phyloP scores from a whole-genome alignment of 257 asterid genomes.

The Cordia subcordata region DNA sequence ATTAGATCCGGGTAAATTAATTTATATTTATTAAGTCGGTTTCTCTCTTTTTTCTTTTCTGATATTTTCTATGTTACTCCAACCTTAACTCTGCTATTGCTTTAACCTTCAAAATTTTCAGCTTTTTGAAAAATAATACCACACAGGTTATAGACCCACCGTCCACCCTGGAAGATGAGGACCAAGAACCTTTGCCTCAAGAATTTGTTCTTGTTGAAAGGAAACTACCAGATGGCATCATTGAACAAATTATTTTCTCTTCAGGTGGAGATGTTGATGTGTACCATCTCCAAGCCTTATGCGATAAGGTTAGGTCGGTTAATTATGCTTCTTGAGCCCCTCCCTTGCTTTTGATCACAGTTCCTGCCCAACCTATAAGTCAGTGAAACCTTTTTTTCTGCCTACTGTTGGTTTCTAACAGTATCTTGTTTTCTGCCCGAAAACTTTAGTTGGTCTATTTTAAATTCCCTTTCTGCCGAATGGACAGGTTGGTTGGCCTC shows the following conservation, averaged over 20 bases:
- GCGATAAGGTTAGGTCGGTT: constrained; percentile 92
- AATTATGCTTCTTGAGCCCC: not conserved
- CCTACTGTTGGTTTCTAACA: too few relatives aligned
- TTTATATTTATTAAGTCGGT: not conserved
- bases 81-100: not conserved
- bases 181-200: constrained; percentile 54
- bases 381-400: too few relatives aligned
- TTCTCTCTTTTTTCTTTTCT: too few relatives aligned
- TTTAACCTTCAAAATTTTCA: constrained; percentile 24
- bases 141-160: constrained; percentile 73
- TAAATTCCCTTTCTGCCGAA: not conserved
- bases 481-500: constrained; percentile 97
- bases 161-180: constrained; percentile 49
- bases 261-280: constrained; percentile 84
- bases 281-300: constrained; percentile 80
- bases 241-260: constrained; percentile 87
- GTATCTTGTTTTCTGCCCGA: not conserved
- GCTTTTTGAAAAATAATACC: constrained; percentile 65
- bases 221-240: constrained; percentile 60
- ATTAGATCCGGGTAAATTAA: constrained; percentile 78
- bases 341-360: too few relatives aligned
- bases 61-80: too few relatives aligned
- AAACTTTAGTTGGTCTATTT: not conserved
- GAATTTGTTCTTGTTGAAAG: constrained; percentile 89
- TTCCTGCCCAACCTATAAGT: too few relatives aligned